Percentiles rank a stretch among this genome's conserved stretches.
These are phyloP conservation scores for Rhizopus stolonifer DNA, from an alignment of 371 early-diverging fungal species.

Conservation along the genomic window DNA sequence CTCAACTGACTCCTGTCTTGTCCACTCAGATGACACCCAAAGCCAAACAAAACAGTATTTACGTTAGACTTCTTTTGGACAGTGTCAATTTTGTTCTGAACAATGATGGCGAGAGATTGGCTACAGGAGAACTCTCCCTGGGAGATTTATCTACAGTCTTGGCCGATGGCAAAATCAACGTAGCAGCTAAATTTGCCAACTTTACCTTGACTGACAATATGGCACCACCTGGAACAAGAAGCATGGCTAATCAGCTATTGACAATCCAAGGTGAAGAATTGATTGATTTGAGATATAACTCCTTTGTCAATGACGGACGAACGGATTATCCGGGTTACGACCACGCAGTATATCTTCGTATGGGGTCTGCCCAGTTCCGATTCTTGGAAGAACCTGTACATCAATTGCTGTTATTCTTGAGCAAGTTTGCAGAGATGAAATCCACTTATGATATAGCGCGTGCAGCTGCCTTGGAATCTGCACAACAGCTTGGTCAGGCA, in stretches of 20 bases:
- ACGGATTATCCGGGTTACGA: conserved; percentile 84
- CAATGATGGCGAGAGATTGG: conserved; percentile 78
- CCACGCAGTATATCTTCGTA: conserved; percentile 69
- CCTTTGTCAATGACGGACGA: conserved; percentile 52
- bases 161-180: conserved; percentile 57
- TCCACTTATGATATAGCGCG: conserved; percentile 86
- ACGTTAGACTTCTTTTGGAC: conserved; percentile 75
- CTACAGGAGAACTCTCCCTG: conserved; percentile 72
- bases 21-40: neutral
- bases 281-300: conserved; percentile 85
- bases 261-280: conserved; percentile 88
- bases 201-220: conserved; percentile 74
- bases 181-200: conserved; percentile 86
- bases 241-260: conserved; percentile 52
- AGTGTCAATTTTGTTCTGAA: conserved; percentile 84
- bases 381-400: conserved; percentile 65
- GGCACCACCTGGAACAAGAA: conserved; percentile 17
- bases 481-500: conserved; percentile 63
- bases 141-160: conserved; percentile 72
- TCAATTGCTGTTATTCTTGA: conserved; percentile 61
- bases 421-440: conserved; percentile 88
- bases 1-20: too few species aligned
- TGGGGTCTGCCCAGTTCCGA: conserved; percentile 79
- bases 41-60: conserved; percentile 19
- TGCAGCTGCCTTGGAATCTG: conserved; percentile 81